Percentiles rank a stretch among this genome's conserved stretches.
These are phyloP conservation scores for Striga hermonthica DNA, from an alignment of 305 asterid species.

Conservation along the genomic window DNA sequence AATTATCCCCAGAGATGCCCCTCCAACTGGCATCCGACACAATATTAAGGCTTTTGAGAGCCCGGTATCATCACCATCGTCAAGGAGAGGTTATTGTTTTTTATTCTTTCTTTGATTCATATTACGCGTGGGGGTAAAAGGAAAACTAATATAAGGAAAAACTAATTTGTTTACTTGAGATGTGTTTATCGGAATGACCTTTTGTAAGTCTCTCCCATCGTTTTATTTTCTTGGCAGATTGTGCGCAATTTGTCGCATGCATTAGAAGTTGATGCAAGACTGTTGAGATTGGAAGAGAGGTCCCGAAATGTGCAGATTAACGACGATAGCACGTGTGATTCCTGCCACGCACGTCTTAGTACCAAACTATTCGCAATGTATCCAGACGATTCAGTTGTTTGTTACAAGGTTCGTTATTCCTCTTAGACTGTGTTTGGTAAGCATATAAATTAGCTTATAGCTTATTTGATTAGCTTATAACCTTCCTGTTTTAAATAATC, in stretches of 20 bases:
- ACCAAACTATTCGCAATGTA: slow-evolving; percentile 95
- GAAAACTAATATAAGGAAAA: neutral
- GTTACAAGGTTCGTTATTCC: slow-evolving; percentile 73
- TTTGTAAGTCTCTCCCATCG: slow-evolving; percentile 2
- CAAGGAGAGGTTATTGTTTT: slow-evolving; percentile 74
- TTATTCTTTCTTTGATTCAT: neutral
- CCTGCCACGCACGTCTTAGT: slow-evolving; percentile 95
- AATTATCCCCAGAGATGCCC: slow-evolving; percentile 79
- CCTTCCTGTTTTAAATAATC: no score
- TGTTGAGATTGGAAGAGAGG: slow-evolving; percentile 92
- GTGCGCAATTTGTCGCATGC: slow-evolving; percentile 79
- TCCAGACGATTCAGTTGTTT: slow-evolving; percentile 90
- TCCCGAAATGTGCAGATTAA: slow-evolving; percentile 79
- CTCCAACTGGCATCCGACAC: slow-evolving; percentile 89
- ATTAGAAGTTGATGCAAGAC: slow-evolving; percentile 66
- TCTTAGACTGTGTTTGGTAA: neutral
- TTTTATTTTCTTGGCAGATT: slow-evolving; percentile 45
- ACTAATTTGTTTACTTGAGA: neutral
- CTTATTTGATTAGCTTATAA: no score
- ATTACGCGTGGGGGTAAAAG: neutral
- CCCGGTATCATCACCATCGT: slow-evolving; percentile 81
- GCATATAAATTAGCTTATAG: no score
- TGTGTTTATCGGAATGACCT: slow-evolving; percentile 15
- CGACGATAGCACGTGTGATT: slow-evolving; percentile 83
- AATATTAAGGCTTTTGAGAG: slow-evolving; percentile 74